phyloP scores from a whole-genome alignment of 139 green algal genomes.

The Tetraselmis chui region DNA sequence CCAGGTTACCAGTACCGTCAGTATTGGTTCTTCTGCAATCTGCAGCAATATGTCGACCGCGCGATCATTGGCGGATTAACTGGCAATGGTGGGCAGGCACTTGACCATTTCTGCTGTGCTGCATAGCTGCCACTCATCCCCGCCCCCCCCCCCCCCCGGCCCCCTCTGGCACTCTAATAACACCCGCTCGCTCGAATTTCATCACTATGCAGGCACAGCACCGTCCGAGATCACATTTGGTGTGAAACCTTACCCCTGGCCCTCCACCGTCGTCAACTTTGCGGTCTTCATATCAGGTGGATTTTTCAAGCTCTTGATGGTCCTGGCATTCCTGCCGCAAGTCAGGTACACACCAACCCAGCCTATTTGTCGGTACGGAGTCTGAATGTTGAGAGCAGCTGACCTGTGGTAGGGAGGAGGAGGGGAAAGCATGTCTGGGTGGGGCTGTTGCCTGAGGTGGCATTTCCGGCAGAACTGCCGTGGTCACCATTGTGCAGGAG shows the following conservation, averaged over 20 bases:
- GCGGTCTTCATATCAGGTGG: slow-evolving; percentile 9
- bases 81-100: background rate
- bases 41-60: slow-evolving; percentile 49
- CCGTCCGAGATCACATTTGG: background rate
- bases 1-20: slow-evolving; percentile 18
- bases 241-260: slow-evolving; percentile 71
- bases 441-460: no score
- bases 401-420: no score
- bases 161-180: no score
- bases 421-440: no score
- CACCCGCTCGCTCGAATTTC: no score
- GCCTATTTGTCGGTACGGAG: no score
- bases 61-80: slow-evolving; percentile 33
- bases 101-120: no score
- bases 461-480: slow-evolving; percentile 16
- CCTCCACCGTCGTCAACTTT: slow-evolving; percentile 40
- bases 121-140: no score
- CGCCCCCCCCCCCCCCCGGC: no score
- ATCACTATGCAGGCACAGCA: background rate
- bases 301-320: slow-evolving; percentile 72
- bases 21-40: slow-evolving; percentile 77
- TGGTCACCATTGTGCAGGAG: slow-evolving; percentile 61
- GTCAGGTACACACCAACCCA: no score
- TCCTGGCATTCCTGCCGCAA: slow-evolving; percentile 24
- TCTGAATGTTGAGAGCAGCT: no score